Evolutionary conservation across 805 yeast species (phyloP), one percentile per base, ranked within the genome.

Genomic region (Hanseniaspora nectarophila): DNA sequence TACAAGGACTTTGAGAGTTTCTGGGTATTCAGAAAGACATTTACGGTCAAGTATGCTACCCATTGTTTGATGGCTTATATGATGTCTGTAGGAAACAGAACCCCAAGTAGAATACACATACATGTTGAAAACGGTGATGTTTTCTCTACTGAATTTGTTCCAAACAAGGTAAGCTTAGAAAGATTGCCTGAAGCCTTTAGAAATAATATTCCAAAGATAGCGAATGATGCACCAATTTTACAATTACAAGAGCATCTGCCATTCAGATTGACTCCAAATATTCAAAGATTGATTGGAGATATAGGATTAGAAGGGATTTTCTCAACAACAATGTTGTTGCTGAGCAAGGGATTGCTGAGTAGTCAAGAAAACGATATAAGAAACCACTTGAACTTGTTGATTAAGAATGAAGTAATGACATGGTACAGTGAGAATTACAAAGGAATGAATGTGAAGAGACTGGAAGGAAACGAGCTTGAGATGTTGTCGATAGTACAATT

Each of bases 1-100:
- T 92, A 81, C 66, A 74, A 82, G 12, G 76, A 80, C 54, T 94
- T 82, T 64, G 96, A 85, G 65, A 97, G 90, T 61, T 92, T 90
- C 73, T 92, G 98, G 98, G 69, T 90, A 49, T 92, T 94, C 80
- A 77, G 97, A 56, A 87, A 88, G 61, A 96, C 89, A 62, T 94
- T 92, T 63, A 80, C 96, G 5, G 82, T 95, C 26, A 95, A 89
- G 66, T 92, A 90, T 67, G 97, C 97, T 4, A 81, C 95, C 0
- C 84, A 92, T 60, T 80, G 87, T 42, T 90, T 90, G 66, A 81
- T 89, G 74, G 85, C 97, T 0, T 87, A 86, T 62, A 83, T 90
- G 88, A 79, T 92, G 85, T 82, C 95, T 68, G 85, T 92, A 60
- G 87, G 87, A 64, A 80, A 83, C 45, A 79, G 99, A 61, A 90